Percentiles rank a stretch among this genome's conserved stretches.
Evolutionary conservation across 331 rosid genomes (phyloP).

Genomic region (Rosa hybrid): DNA sequence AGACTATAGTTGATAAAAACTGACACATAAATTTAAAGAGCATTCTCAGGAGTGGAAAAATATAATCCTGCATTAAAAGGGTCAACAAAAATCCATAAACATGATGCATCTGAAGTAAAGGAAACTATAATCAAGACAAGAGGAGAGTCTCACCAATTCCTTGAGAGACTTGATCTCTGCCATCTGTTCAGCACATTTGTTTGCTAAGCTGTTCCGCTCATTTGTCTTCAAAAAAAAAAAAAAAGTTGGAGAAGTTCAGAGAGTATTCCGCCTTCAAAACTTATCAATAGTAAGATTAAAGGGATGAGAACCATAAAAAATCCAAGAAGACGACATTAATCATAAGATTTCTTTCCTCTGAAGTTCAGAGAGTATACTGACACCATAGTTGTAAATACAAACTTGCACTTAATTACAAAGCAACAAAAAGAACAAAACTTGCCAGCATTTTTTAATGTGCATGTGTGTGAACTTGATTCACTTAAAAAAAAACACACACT

Average conservation of each 20-base stretch:
- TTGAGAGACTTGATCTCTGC: constrained; percentile 73
- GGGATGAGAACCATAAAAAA: not conserved
- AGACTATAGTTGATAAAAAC: constrained; percentile 1
- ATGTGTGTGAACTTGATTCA: not conserved
- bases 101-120: constrained; percentile 17
- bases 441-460: not conserved
- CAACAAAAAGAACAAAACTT: not conserved
- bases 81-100: not conserved
- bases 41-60: not conserved
- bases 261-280: constrained; percentile 2
- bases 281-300: not conserved
- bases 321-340: not conserved
- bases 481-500: not conserved
- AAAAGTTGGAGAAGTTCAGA: constrained; percentile 29
- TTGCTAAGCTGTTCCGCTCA: constrained; percentile 54
- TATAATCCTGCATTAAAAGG: not conserved
- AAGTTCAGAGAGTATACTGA: not conserved
- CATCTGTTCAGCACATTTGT: constrained; percentile 65
- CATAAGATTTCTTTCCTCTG: not conserved
- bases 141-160: constrained; percentile 54
- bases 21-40: not conserved
- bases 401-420: not conserved
- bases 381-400: not conserved
- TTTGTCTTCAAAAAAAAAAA: constrained; percentile 48
- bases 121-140: constrained; percentile 13